Percentiles rank a stretch among this genome's conserved stretches.
Conservation (phyloP, 208 protist genomes). For the Crithidia sp. region DNA sequence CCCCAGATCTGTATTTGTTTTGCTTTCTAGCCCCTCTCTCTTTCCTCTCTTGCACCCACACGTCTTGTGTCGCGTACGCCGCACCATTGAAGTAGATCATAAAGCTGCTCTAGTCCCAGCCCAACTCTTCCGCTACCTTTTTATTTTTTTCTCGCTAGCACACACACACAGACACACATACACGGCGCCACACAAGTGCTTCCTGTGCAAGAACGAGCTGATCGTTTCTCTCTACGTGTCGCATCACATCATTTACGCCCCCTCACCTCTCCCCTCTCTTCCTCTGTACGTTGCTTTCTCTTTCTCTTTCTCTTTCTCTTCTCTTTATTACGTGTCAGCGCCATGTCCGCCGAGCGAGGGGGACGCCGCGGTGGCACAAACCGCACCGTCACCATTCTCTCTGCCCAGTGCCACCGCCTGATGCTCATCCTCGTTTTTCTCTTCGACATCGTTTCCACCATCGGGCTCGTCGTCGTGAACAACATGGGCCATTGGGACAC, state of each 20-base stretch:
- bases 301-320: slow-evolving; percentile 11
- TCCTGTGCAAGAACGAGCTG: too few species aligned
- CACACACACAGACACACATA: too few species aligned
- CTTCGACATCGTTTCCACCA: slow-evolving; percentile 23
- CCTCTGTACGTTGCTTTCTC: background rate
- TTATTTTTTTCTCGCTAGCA: too few species aligned
- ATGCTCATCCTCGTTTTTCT: slow-evolving; percentile 34
- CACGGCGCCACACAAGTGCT: too few species aligned
- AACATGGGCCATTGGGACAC: slow-evolving; percentile 11
- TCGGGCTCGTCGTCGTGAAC: slow-evolving; percentile 15
- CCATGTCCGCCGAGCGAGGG: slow-evolving; percentile 28
- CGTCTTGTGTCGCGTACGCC: too few species aligned
- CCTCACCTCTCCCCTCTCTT: too few species aligned
- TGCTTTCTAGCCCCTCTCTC: too few species aligned
- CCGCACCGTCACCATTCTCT: slow-evolving; percentile 32
- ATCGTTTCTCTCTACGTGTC: background rate
- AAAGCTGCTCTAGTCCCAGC: too few species aligned
- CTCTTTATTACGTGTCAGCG: background rate
- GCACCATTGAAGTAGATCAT: too few species aligned
- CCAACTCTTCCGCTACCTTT: too few species aligned
- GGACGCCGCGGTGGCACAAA: slow-evolving; percentile 21
- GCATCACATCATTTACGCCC: background rate
- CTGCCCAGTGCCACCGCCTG: slow-evolving; percentile 10
- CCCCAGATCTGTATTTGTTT: too few species aligned
- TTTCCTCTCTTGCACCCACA: too few species aligned